Base-by-base conservation (phyloP, 371 early-diverging fungal genomes). In the Blakeslea trispora region DNA sequence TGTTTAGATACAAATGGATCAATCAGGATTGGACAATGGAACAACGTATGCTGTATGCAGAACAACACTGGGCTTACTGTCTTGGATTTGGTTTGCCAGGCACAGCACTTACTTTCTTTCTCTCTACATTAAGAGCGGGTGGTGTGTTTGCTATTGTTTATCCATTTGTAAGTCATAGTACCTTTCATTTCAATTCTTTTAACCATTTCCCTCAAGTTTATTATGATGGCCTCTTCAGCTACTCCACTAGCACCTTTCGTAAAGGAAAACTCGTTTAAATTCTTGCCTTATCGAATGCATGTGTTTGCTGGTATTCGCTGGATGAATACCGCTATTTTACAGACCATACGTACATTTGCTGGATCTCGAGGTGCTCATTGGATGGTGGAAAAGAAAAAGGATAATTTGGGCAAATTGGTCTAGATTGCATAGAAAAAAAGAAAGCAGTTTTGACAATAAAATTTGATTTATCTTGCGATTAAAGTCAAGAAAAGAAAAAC, bases 41-140 rank as follows among this genome's bases (percentile, higher is more conserved):
- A 32, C 74, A 76, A 50, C 61, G 79, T 0, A 64, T 78, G 49
- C 43, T 59, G 18, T 78, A 66, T 57, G 61, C 74, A 31, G 81
- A 81, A 53, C 60, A 72, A 45, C 74, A 72, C 28, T 81, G 81
- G 81, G 51, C 77, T 10, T 81, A 72, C 57, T 81, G 69, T 46
- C 57, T 76, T 6, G 81, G 81, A 35, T 81, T 81, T 51, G 81
- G 81, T 61, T 59, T 78, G 22, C 74, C 75, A 9, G 72, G 63
- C 32, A 67, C 81, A 3, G 34, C 53, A 9, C 23, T 76, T 4
- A 73, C 73, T 0, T 81, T 76, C 53, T 81, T 77, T 53, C 49
- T 81, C 7, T 74, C 79, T 18, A 63, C 73, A 4, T 43, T 81
- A 17, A 58, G 72, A 21, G 62, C 77, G 31, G 72, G 71, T 2